Conservation (phyloP, 371 early-diverging fungal genomes). For the Mortierella sp. region DNA sequence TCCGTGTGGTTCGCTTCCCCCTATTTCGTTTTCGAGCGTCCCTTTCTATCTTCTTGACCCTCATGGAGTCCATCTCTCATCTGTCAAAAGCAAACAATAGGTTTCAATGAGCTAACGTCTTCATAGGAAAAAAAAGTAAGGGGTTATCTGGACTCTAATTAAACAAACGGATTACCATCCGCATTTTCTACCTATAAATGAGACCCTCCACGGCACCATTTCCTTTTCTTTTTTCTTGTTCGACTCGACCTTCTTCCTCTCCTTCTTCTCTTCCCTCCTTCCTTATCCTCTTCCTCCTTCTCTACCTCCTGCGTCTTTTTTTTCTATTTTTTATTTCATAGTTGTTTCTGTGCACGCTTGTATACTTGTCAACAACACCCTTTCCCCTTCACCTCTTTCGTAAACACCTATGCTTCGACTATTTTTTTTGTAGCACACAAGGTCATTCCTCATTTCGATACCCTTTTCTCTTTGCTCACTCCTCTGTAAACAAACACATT, state of each 20-base stretch:
- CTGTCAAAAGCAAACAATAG: no score
- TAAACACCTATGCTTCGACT: no score
- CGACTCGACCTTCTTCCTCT: slow-evolving; percentile 4
- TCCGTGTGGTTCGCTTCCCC: not conserved
- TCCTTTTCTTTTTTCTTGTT: not conserved
- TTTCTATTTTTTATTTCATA: not conserved
- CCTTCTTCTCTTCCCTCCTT: not conserved
- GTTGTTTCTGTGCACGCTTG: no score
- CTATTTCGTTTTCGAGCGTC: no score
- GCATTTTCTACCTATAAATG: not conserved
- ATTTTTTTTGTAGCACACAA: no score
- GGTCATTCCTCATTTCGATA: no score
- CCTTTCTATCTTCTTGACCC: no score
- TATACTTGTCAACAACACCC: no score
- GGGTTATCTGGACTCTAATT: not conserved
- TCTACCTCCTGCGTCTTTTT: slow-evolving; percentile 6
- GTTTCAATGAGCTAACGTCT: no score
- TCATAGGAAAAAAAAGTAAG: not conserved
- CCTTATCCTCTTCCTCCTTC: not conserved
- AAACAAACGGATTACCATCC: not conserved
- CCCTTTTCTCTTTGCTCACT: not conserved
- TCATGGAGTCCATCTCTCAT: no score
- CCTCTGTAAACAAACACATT: not conserved
- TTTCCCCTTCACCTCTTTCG: no score
- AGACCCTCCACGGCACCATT: not conserved